Conservation (phyloP, 192 early-diverging fungal genomes). For the Gaertneriomyces semiglobifer region DNA sequence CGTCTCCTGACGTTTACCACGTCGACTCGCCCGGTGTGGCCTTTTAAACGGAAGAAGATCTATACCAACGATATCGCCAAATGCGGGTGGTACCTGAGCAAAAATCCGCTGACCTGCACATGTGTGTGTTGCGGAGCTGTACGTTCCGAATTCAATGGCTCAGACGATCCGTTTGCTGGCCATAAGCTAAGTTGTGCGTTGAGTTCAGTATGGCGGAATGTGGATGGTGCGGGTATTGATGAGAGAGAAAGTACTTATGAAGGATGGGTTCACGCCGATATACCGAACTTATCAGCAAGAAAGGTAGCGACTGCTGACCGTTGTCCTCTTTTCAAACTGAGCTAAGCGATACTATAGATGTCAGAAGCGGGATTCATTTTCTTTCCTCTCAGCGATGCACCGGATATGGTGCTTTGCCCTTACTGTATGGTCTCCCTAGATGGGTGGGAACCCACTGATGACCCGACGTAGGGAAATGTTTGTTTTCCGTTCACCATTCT, state of each 20-base stretch:
- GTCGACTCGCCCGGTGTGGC: background rate
- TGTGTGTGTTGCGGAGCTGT: conserved; percentile 14
- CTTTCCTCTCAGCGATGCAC: conserved; percentile 10
- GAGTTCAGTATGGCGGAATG: conserved; percentile 7
- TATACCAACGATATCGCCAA: background rate
- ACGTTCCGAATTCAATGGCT: background rate
- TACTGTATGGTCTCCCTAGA: conserved; percentile 24
- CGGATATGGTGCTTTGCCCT: conserved; percentile 20
- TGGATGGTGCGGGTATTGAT: background rate
- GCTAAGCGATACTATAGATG: conserved; percentile 13
- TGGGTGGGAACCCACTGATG: conserved; percentile 29
- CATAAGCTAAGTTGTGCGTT: conserved; percentile 2
- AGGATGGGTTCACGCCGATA: conserved; percentile 11
- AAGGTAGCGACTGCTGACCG: background rate
- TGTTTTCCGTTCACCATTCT: background rate
- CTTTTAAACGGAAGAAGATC: conserved; percentile 3
- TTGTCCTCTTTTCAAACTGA: background rate
- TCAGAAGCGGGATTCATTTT: conserved; percentile 27
- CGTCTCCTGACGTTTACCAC: too few relatives aligned
- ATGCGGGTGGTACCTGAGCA: conserved; percentile 13
- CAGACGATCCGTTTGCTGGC: conserved; percentile 14
- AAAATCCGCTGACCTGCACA: background rate
- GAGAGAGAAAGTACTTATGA: conserved; percentile 12
- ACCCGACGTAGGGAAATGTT: conserved; percentile 21
- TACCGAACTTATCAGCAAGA: background rate